phyloP scores from a whole-genome alignment of 1,284 basidiomycete species.

The Inonotus obliquus region DNA sequence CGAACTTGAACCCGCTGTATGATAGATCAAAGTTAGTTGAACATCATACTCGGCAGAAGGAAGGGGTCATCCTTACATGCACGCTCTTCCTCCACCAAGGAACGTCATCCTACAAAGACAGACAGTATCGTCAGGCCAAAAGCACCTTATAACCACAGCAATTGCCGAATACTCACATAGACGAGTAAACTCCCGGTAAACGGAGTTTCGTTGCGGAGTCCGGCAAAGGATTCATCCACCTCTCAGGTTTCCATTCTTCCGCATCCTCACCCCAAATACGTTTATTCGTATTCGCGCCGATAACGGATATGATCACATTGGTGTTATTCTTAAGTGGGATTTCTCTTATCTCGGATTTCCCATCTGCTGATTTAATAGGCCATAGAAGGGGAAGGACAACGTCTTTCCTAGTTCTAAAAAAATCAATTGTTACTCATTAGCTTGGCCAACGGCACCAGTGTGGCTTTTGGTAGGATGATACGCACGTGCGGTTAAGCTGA shows the following conservation, averaged over 20 bases:
- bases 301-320: constrained; percentile 19
- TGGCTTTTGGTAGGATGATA: constrained; percentile 2
- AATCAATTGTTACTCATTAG: neutral
- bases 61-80: constrained; percentile 17
- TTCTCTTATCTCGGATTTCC: constrained; percentile 14
- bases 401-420: constrained; percentile 16
- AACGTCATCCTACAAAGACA: constrained; percentile 18
- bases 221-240: constrained; percentile 17
- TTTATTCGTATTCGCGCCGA: constrained; percentile 16
- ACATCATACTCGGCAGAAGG: neutral
- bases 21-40: neutral
- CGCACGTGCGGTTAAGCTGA: constrained; percentile 14
- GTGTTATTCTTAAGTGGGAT: constrained; percentile 15
- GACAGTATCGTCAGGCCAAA: neutral
- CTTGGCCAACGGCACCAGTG: neutral
- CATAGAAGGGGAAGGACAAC: constrained; percentile 18
- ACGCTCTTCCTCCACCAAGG: constrained; percentile 19
- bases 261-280: constrained; percentile 20
- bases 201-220: constrained; percentile 13
- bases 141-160: neutral
- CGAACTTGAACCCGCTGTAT: constrained; percentile 18
- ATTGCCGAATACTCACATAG: constrained; percentile 15
- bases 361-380: constrained; percentile 16
- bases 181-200: constrained; percentile 20
- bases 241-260: constrained; percentile 18